Percentiles rank a stretch among this genome's conserved stretches.
Evolutionary conservation across 805 yeast species (phyloP).

Genomic region (Jamesozyma spencerorum): DNA sequence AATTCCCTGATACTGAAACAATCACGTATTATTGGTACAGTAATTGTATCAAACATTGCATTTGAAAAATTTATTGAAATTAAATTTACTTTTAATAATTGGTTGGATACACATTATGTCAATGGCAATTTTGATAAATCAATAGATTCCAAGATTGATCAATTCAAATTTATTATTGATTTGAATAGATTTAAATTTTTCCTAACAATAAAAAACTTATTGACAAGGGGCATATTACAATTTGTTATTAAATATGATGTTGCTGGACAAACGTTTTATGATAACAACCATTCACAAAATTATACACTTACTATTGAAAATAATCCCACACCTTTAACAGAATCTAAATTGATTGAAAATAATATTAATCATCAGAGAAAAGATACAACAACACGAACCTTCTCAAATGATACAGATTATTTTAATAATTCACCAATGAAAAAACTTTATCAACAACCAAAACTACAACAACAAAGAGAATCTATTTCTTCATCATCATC

Average conservation of each 20-base stretch:
- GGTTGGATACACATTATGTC: slow-evolving; percentile 28
- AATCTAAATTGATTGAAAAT: not conserved
- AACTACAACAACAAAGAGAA: not conserved
- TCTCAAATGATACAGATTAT: slow-evolving; percentile 28
- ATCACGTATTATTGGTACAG: slow-evolving; percentile 17
- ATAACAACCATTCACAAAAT: slow-evolving; percentile 30
- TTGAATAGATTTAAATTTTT: slow-evolving; percentile 23
- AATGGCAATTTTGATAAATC: slow-evolving; percentile 22
- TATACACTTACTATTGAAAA: slow-evolving; percentile 16
- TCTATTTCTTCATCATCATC: slow-evolving; percentile 5
- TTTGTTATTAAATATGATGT: slow-evolving; percentile 30
- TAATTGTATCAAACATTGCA: slow-evolving; percentile 26
- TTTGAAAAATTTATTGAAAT: slow-evolving; percentile 29
- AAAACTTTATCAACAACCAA: slow-evolving; percentile 21
- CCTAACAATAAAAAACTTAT: slow-evolving; percentile 17
- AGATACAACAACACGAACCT: slow-evolving; percentile 18
- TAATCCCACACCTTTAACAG: not conserved
- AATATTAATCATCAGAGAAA: not conserved
- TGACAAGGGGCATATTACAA: slow-evolving; percentile 12
- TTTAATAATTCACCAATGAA: slow-evolving; percentile 29
- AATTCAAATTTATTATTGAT: slow-evolving; percentile 26
- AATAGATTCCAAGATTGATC: slow-evolving; percentile 21
- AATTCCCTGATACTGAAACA: slow-evolving; percentile 5
- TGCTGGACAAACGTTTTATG: slow-evolving; percentile 28
- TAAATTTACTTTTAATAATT: slow-evolving; percentile 28